These are phyloP conservation scores for Biscogniauxia marginata DNA, from an alignment of 2,329 filamentous ascomycete genomes.

Conservation along the genomic window DNA sequence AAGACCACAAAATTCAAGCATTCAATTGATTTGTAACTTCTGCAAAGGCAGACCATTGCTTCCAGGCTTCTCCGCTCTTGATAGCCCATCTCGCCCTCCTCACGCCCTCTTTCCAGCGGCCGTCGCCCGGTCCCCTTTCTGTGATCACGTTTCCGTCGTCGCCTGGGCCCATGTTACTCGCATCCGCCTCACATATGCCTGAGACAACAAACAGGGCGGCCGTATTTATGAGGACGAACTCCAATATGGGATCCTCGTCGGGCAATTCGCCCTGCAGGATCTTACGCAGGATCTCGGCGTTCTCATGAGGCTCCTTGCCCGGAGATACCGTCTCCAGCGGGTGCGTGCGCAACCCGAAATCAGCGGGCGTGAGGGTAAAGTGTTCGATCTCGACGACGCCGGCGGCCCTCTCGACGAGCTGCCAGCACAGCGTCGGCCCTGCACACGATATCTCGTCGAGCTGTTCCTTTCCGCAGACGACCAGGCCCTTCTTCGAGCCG, in stretches of 20 bases:
- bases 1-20: too few relatives aligned
- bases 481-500: constrained; percentile 78
- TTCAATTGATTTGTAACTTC: constrained; percentile 67
- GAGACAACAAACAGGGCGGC: constrained; percentile 83
- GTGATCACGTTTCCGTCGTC: constrained; percentile 79
- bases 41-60: constrained; percentile 80
- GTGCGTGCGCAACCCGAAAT: constrained; percentile 80
- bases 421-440: constrained; percentile 86
- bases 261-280: constrained; percentile 73
- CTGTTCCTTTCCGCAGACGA: constrained; percentile 92
- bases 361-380: constrained; percentile 76
- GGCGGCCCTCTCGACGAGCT: constrained; percentile 52
- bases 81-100: constrained; percentile 85
- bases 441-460: constrained; percentile 95
- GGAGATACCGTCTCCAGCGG: constrained; percentile 75
- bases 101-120: constrained; percentile 93
- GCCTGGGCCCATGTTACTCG: constrained; percentile 73
- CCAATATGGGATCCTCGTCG: constrained; percentile 77
- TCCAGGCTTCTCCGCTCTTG: constrained; percentile 81
- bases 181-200: constrained; percentile 81
- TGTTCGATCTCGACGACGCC: constrained; percentile 61
- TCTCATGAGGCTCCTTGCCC: constrained; percentile 82
- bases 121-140: constrained; percentile 80
- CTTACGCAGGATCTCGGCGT: constrained; percentile 77
- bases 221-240: constrained; percentile 94